These are phyloP conservation scores for Botrytis byssoidea DNA, from an alignment of 2,329 filamentous ascomycete genomes.

Conservation along the genomic window DNA sequence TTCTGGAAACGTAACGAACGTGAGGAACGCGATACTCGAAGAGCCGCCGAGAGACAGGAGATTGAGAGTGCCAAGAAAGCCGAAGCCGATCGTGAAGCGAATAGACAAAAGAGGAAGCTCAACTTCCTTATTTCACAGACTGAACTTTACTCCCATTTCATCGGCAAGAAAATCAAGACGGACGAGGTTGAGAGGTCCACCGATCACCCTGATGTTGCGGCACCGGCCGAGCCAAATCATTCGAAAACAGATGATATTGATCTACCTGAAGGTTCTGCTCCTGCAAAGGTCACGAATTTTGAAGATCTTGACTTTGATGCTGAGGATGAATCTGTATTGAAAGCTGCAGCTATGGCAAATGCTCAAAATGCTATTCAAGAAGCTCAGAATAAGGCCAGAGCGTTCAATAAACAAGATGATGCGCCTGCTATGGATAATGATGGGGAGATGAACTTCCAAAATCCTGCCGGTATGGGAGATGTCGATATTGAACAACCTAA, in stretches of 20 bases:
- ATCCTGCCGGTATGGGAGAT: constrained; percentile 90
- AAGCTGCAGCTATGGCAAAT: constrained; percentile 86
- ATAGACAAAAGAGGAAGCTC: constrained; percentile 95
- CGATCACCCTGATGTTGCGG: constrained; percentile 71
- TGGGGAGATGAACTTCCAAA: constrained; percentile 99
- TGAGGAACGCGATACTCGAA: constrained; percentile 90
- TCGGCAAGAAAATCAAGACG: constrained; percentile 98
- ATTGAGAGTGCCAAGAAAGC: constrained; percentile 95
- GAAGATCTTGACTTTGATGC: constrained; percentile 95
- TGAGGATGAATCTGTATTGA: constrained; percentile 81
- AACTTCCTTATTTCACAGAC: constrained; percentile 99
- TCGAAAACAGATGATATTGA: constrained; percentile 41
- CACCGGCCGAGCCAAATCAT: constrained; percentile 46
- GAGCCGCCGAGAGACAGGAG: constrained; percentile 92
- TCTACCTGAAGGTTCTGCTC: constrained; percentile 53
- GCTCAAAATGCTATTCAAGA: constrained; percentile 94
- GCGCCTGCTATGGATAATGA: constrained; percentile 78
- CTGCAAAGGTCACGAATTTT: constrained; percentile 84
- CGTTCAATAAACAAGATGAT: constrained; percentile 76
- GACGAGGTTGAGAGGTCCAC: constrained; percentile 90
- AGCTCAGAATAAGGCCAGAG: constrained; percentile 86
- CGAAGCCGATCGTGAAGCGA: constrained; percentile 95
- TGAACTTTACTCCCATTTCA: constrained; percentile 98
- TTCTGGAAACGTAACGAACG: constrained; percentile 99
- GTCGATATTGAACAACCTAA: constrained; percentile 94